Evolutionary conservation across 2,329 filamentous ascomycete species (phyloP).

Genomic region (Basipetospora chlamydospora): DNA sequence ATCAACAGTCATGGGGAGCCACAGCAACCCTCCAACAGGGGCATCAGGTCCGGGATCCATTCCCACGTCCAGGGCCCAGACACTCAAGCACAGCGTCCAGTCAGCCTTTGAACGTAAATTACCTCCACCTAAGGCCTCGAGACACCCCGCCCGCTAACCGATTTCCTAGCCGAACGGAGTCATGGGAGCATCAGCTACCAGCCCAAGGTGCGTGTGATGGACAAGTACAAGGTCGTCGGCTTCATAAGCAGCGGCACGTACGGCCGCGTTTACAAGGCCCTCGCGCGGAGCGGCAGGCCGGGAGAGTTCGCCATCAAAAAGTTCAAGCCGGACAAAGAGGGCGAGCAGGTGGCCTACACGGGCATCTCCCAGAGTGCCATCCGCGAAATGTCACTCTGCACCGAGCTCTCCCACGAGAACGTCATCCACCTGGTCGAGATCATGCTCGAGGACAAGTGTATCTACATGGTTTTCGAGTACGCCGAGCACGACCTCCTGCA

Average conservation of each 20-base stretch:
- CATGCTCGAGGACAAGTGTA: constrained; percentile 95
- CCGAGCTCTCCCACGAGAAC: constrained; percentile 76
- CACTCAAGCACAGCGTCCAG: constrained; percentile 39
- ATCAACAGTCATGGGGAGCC: constrained; percentile 27
- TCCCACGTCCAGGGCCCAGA: constrained; percentile 22
- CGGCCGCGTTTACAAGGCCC: constrained; percentile 92
- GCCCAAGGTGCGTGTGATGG: constrained; percentile 75
- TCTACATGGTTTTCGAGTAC: constrained; percentile 99
- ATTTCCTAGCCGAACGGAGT: constrained; percentile 4
- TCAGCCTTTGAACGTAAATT: constrained; percentile 45
- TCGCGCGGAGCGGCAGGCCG: constrained; percentile 49
- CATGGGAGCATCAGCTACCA: constrained; percentile 29
- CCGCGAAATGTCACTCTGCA: constrained; percentile 93
- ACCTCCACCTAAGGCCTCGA: not conserved
- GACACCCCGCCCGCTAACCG: not conserved
- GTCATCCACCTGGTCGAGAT: constrained; percentile 88
- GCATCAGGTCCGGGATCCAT: constrained; percentile 31
- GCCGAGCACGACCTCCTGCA: constrained; percentile 94
- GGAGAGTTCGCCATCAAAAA: constrained; percentile 98
- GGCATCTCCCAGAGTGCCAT: constrained; percentile 96
- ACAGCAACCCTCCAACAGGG: constrained; percentile 38
- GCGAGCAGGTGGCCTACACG: constrained; percentile 85
- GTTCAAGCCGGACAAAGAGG: constrained; percentile 98
- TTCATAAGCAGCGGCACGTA: constrained; percentile 98
- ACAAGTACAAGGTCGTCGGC: constrained; percentile 90